phyloP scores from a whole-genome alignment of 192 early-diverging fungal genomes.

The Entrophospora sp. region DNA sequence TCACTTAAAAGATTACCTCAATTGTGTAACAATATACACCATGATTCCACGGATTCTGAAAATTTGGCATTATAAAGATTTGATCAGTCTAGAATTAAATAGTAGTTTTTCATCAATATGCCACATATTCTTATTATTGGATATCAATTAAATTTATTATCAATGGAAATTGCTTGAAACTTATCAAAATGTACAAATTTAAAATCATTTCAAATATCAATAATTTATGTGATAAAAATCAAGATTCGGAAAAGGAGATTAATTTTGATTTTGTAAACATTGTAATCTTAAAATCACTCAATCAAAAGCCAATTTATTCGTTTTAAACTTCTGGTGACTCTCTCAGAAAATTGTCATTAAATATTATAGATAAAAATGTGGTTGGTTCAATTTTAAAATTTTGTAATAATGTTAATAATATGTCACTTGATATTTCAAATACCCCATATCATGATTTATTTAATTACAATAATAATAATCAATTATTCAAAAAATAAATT shows the following conservation, averaged over 20 bases:
- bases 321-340: not conserved
- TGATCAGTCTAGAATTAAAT: not conserved
- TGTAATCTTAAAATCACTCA: not conserved
- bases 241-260: not conserved
- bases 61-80: not conserved
- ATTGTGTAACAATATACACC: not conserved
- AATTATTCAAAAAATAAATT: not conserved
- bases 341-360: not conserved
- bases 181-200: slow-evolving; percentile 1
- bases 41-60: not conserved
- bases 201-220: not conserved
- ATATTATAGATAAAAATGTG: not conserved
- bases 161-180: not conserved
- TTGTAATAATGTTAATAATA: not conserved
- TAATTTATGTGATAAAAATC: not conserved
- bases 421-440: not conserved
- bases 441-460: not conserved
- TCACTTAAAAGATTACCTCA: not conserved
- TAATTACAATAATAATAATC: not conserved
- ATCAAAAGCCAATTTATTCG: not conserved
- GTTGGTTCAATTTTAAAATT: not conserved
- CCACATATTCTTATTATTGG: not conserved
- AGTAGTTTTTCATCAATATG: not conserved
- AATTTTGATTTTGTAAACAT: not conserved
- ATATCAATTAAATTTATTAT: not conserved